phyloP scores from a whole-genome alignment of 1,139 yeast genomes.

The Debaryomyces sp. region DNA sequence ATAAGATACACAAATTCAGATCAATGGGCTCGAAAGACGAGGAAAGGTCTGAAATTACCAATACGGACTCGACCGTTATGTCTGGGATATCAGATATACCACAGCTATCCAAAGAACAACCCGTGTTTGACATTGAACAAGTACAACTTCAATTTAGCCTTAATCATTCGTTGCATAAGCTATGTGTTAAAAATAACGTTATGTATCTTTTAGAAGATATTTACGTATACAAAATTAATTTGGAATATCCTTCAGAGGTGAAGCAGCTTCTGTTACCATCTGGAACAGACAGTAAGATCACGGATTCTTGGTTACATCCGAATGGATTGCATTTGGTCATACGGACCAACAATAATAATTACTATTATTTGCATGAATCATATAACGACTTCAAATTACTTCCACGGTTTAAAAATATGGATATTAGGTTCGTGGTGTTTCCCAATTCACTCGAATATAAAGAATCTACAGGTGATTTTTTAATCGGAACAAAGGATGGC shows the following conservation, averaged over 20 bases:
- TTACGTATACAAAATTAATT: slow-evolving; percentile 34
- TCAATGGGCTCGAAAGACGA: neutral
- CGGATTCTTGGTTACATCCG: slow-evolving; percentile 43
- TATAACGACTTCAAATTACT: slow-evolving; percentile 37
- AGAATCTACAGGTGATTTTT: slow-evolving; percentile 29
- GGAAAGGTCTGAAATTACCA: neutral
- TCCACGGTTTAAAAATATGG: slow-evolving; percentile 33
- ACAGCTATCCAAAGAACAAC: slow-evolving; percentile 11
- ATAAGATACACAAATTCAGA: neutral
- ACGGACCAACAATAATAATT: slow-evolving; percentile 26
- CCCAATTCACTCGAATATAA: slow-evolving; percentile 8
- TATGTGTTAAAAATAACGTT: slow-evolving; percentile 33
- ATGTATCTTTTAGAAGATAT: slow-evolving; percentile 36
- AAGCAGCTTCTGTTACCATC: slow-evolving; percentile 28
- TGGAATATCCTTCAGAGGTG: slow-evolving; percentile 41
- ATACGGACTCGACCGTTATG: neutral
- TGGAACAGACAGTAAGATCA: slow-evolving; percentile 17
- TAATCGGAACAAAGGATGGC: slow-evolving; percentile 35
- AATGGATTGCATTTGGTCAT: slow-evolving; percentile 39
- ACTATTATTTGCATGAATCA: slow-evolving; percentile 35
- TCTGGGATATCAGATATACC: neutral
- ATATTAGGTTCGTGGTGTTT: slow-evolving; percentile 30
- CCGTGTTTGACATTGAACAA: slow-evolving; percentile 39
- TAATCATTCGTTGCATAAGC: slow-evolving; percentile 25
- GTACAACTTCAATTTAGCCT: slow-evolving; percentile 48